Conservation (phyloP, 306 rosid genomes). For the Ziziphus jujuba region DNA sequence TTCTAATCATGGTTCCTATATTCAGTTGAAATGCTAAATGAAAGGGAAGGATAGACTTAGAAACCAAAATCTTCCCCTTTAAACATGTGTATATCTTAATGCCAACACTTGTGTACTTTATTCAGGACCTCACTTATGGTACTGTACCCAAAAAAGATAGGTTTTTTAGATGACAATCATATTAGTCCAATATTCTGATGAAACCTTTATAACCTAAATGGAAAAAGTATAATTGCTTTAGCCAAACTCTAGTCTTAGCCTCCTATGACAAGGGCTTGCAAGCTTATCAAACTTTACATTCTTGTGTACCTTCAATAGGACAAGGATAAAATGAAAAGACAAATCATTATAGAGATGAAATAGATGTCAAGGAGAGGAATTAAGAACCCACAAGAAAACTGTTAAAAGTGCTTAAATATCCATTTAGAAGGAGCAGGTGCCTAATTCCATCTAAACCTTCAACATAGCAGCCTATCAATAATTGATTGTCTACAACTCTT, state of each 20-base stretch:
- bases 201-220: neutral
- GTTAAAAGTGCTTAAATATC: neutral
- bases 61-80: neutral
- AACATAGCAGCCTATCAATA: too few relatives aligned
- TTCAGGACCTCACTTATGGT: too few relatives aligned
- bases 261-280: neutral
- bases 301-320: neutral
- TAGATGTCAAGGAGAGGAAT: neutral
- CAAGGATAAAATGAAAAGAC: neutral
- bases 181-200: neutral
- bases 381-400: neutral
- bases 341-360: neutral
- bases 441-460: neutral
- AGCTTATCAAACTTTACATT: constrained; percentile 1
- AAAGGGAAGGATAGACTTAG: constrained; percentile 4
- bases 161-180: neutral
- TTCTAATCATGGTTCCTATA: neutral
- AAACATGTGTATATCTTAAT: neutral
- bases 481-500: neutral
- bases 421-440: neutral
- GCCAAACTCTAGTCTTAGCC: neutral
- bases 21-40: neutral
- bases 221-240: neutral
- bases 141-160: neutral
- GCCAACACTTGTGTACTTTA: too few relatives aligned